These are phyloP conservation scores for Ustilago crameri DNA, from an alignment of 1,284 basidiomycete genomes.

Conservation along the genomic window DNA sequence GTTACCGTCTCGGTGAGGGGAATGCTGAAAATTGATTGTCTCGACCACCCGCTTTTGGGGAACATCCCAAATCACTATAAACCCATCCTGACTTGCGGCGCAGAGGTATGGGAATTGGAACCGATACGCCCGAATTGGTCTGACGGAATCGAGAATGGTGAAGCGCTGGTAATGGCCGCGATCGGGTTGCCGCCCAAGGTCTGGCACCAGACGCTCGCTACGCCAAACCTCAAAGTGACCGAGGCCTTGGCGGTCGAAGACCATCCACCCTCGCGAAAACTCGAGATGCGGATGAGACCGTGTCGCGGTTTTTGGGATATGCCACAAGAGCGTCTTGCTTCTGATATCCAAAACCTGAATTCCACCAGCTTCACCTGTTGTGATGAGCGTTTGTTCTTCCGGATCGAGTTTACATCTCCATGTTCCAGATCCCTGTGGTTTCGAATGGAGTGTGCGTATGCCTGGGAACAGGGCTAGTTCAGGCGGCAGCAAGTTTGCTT, in stretches of 20 bases:
- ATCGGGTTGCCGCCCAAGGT: slow-evolving; percentile 34
- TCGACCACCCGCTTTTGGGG: slow-evolving; percentile 31
- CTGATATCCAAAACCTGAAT: slow-evolving; percentile 36
- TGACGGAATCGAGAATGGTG: slow-evolving; percentile 30
- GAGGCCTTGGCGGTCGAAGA: slow-evolving; percentile 49
- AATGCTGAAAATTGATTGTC: slow-evolving; percentile 33
- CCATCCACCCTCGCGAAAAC: slow-evolving; percentile 55
- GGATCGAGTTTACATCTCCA: slow-evolving; percentile 63
- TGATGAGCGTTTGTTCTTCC: slow-evolving; percentile 48
- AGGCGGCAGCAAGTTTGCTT: neutral
- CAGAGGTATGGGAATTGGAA: slow-evolving; percentile 56
- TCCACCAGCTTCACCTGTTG: slow-evolving; percentile 36
- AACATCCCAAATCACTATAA: slow-evolving; percentile 46
- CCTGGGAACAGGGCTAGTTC: slow-evolving; percentile 14
- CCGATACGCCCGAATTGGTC: slow-evolving; percentile 51
- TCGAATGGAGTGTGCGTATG: slow-evolving; percentile 8
- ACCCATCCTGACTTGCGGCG: slow-evolving; percentile 45
- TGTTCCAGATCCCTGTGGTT: slow-evolving; percentile 14
- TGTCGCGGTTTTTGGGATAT: slow-evolving; percentile 31
- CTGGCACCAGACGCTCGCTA: slow-evolving; percentile 44
- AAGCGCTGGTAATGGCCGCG: slow-evolving; percentile 50
- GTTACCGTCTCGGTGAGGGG: slow-evolving; percentile 43
- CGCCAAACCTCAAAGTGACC: slow-evolving; percentile 61
- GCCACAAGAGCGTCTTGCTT: slow-evolving; percentile 48
- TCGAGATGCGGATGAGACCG: slow-evolving; percentile 54